These are phyloP conservation scores for Cladophialophora chaetospira DNA, from an alignment of 2,329 filamentous ascomycete species.

Conservation along the genomic window DNA sequence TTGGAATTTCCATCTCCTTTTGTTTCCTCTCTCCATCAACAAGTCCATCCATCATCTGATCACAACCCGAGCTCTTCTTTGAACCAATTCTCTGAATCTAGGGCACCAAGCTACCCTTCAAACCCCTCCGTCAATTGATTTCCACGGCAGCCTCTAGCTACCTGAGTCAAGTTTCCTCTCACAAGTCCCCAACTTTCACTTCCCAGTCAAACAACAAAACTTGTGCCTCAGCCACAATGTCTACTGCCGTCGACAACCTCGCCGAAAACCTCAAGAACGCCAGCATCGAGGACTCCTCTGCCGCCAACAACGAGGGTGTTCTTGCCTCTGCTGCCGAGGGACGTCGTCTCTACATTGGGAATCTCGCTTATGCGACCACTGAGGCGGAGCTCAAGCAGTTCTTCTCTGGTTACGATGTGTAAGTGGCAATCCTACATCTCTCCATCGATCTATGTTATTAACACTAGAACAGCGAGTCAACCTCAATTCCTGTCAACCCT, in stretches of 20 bases:
- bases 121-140: slow-evolving; percentile 61
- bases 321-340: slow-evolving; percentile 97
- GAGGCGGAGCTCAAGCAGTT: slow-evolving; percentile 99
- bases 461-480: slow-evolving; percentile 74
- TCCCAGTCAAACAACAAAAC: slow-evolving; percentile 35
- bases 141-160: slow-evolving; percentile 52
- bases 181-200: slow-evolving; percentile 37
- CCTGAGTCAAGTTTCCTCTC: slow-evolving; percentile 64
- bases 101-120: slow-evolving; percentile 86
- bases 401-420: slow-evolving; percentile 99
- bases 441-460: slow-evolving; percentile 27
- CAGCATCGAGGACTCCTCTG: slow-evolving; percentile 61
- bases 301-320: slow-evolving; percentile 84
- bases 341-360: slow-evolving; percentile 98
- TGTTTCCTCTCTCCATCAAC: slow-evolving; percentile 29
- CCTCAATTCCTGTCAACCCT: slow-evolving; percentile 98
- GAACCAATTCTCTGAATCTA: slow-evolving; percentile 57
- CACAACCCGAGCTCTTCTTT: slow-evolving; percentile 32
- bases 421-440: slow-evolving; percentile 53
- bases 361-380: slow-evolving; percentile 99
- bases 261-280: slow-evolving; percentile 67
- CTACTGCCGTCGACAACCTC: slow-evolving; percentile 73
- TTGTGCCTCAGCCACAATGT: slow-evolving; percentile 67
- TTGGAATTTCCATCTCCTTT: slow-evolving; percentile 24
- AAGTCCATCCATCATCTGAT: slow-evolving; percentile 32